Evolutionary conservation across 352 stramenopile genomes (phyloP).

Genomic region (Phytophthora sp.): DNA sequence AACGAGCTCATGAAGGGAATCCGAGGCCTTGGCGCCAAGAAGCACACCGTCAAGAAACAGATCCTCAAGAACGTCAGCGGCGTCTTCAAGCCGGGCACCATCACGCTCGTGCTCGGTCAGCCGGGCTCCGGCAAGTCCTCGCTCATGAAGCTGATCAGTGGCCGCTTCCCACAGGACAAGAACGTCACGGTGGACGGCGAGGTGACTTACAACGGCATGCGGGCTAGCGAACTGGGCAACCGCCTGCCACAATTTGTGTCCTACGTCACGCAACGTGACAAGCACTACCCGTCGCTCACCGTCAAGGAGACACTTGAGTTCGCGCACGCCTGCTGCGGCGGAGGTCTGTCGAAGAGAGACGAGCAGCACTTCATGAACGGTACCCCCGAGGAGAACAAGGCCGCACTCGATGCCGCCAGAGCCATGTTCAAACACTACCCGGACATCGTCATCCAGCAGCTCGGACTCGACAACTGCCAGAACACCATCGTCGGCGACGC

Average conservation of each 20-base stretch:
- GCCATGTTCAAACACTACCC: too few relatives aligned
- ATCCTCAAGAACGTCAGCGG: too few relatives aligned
- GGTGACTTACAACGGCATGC: slow-evolving; percentile 29
- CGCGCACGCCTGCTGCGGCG: slow-evolving; percentile 24
- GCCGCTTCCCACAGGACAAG: slow-evolving; percentile 24
- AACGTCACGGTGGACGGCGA: slow-evolving; percentile 24
- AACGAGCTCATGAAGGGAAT: slow-evolving; percentile 10
- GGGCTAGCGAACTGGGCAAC: not conserved
- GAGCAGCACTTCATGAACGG: slow-evolving; percentile 7
- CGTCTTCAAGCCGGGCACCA: too few relatives aligned
- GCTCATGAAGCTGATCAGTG: too few relatives aligned
- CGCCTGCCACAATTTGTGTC: too few relatives aligned
- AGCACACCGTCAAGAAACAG: slow-evolving; percentile 24
- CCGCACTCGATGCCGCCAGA: slow-evolving; percentile 13
- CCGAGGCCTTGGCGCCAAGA: slow-evolving; percentile 1
- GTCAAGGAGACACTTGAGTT: too few relatives aligned
- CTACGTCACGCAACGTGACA: too few relatives aligned
- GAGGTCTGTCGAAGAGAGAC: not conserved
- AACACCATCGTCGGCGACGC: slow-evolving; percentile 70
- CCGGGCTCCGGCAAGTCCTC: too few relatives aligned
- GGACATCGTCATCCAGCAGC: slow-evolving; percentile 51
- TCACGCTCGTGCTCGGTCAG: too few relatives aligned
- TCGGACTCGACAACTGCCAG: slow-evolving; percentile 58
- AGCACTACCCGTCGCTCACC: too few relatives aligned
- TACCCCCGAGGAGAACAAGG: slow-evolving; percentile 26